These are phyloP conservation scores for Stagonosporopsis rhizophila DNA, from an alignment of 2,329 filamentous ascomycete genomes.

Conservation along the genomic window DNA sequence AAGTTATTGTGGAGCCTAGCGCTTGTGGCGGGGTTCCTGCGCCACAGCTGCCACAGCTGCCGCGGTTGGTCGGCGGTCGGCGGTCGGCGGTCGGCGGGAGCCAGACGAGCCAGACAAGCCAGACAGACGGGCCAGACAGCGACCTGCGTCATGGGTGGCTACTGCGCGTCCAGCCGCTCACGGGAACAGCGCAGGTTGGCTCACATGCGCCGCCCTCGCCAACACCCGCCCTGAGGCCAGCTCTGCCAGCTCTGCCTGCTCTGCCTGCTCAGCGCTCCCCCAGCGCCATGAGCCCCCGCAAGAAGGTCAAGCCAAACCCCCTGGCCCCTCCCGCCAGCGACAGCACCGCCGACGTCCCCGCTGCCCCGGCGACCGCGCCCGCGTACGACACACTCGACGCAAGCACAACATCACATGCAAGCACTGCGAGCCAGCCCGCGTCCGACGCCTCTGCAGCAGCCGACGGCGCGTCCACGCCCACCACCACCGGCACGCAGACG, in stretches of 20 bases:
- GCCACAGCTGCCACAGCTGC: background rate
- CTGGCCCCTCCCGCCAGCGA: slow-evolving; percentile 33
- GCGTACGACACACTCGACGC: slow-evolving; percentile 3
- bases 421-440: slow-evolving; percentile 20
- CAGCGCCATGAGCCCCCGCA: slow-evolving; percentile 49
- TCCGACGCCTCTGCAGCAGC: slow-evolving; percentile 23
- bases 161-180: slow-evolving; percentile 12
- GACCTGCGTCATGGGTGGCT: background rate
- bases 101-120: no score
- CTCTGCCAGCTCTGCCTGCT: slow-evolving; percentile 9
- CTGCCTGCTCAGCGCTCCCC: slow-evolving; percentile 26
- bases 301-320: slow-evolving; percentile 52
- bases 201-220: slow-evolving; percentile 7
- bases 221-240: slow-evolving; percentile 21
- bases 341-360: slow-evolving; percentile 21
- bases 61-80: background rate
- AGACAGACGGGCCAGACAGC: background rate
- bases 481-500: slow-evolving; percentile 26
- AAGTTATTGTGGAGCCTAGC: slow-evolving; percentile 3
- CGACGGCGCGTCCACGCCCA: slow-evolving; percentile 24
- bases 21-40: no score
- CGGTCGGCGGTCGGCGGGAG: no score
- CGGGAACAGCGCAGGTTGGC: slow-evolving; percentile 8
- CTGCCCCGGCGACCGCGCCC: background rate
- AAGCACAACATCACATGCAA: slow-evolving; percentile 26